phyloP scores from a whole-genome alignment of 2,329 filamentous ascomycete genomes.

The Sphaerulina musiva region DNA sequence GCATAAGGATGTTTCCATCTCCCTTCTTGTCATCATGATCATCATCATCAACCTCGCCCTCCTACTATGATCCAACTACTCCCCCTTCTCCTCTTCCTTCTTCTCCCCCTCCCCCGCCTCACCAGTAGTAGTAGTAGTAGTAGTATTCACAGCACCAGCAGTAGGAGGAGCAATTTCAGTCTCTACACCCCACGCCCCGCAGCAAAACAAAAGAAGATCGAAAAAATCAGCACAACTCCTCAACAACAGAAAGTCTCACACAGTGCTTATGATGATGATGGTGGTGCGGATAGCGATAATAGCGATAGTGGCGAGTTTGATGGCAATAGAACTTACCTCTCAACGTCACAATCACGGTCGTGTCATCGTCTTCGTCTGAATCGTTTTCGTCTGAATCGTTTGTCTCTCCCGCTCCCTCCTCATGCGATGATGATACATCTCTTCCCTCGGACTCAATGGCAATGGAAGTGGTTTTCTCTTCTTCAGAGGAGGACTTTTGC shows the following conservation, averaged over 20 bases:
- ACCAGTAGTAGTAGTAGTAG: not conserved
- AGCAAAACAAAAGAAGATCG: too few relatives aligned
- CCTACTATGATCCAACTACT: not conserved
- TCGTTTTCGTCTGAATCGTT: too few relatives aligned
- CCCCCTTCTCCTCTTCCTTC: not conserved
- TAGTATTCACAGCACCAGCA: too few relatives aligned
- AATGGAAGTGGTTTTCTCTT: not conserved
- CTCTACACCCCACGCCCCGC: too few relatives aligned
- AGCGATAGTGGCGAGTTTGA: too few relatives aligned
- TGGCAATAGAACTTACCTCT: not conserved
- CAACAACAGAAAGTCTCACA: not conserved
- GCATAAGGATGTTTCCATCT: not conserved
- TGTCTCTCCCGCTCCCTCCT: too few relatives aligned
- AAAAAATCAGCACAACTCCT: not conserved
- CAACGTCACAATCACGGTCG: conserved; percentile 5
- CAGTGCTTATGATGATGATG: not conserved
- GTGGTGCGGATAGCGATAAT: too few relatives aligned
- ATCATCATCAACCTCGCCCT: not conserved
- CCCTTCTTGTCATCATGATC: not conserved
- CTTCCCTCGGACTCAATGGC: conserved; percentile 2
- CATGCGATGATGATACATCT: not conserved
- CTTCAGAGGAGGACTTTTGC: not conserved
- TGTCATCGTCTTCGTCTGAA: too few relatives aligned
- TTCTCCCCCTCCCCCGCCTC: not conserved
- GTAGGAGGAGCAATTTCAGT: too few relatives aligned